These are phyloP conservation scores for Cyberlindnera saturnus DNA, from an alignment of 805 yeast genomes.

Conservation along the genomic window DNA sequence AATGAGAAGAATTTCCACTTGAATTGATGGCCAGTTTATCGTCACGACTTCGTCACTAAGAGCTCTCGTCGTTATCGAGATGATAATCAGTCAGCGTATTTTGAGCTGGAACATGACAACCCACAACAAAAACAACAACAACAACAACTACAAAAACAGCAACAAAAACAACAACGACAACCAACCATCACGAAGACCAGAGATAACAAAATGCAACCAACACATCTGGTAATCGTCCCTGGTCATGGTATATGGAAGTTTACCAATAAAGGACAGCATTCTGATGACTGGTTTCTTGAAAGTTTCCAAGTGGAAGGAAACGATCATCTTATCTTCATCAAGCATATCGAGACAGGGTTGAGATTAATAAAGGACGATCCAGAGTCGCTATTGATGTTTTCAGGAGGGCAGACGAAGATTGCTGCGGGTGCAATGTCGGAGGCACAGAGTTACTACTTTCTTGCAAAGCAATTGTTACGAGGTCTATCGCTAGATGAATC, in stretches of 20 bases:
- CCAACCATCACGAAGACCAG: neutral
- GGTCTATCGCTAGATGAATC: neutral
- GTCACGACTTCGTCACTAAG: no score
- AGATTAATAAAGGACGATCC: constrained; percentile 27
- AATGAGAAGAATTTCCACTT: no score
- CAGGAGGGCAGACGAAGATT: constrained; percentile 71
- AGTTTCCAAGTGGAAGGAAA: constrained; percentile 63
- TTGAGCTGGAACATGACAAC: neutral
- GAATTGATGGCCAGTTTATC: no score
- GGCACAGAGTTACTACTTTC: constrained; percentile 47
- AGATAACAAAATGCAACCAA: neutral
- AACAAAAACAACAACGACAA: neutral
- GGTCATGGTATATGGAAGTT: constrained; percentile 60
- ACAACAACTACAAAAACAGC: neutral
- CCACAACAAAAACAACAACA: neutral
- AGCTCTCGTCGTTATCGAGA: no score
- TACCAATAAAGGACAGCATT: constrained; percentile 37
- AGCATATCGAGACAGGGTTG: constrained; percentile 49
- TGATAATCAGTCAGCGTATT: no score
- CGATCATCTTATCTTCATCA: constrained; percentile 60
- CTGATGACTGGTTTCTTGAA: constrained; percentile 60
- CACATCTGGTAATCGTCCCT: constrained; percentile 42
- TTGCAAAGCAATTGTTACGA: constrained; percentile 31
- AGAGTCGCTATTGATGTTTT: constrained; percentile 36
- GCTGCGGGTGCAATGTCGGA: constrained; percentile 53